phyloP scores from a whole-genome alignment of 192 early-diverging fungal species.

The Entomortierella chlamydospora region DNA sequence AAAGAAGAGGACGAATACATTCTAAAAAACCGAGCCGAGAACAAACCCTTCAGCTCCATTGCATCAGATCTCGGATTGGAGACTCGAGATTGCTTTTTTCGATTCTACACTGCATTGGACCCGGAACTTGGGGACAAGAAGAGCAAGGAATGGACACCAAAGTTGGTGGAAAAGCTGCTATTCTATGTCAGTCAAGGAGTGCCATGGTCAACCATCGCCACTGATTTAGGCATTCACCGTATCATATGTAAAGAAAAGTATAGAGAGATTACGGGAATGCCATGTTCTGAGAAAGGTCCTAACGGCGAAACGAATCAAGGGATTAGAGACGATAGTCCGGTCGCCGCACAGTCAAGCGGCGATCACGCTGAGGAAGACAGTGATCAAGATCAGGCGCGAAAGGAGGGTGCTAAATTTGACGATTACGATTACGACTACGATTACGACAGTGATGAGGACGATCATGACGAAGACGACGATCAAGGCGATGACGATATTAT shows the following conservation, averaged over 20 bases:
- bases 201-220: constrained; percentile 16
- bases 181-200: constrained; percentile 37
- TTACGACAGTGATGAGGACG: background rate
- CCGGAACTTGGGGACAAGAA: background rate
- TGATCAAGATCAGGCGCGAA: background rate
- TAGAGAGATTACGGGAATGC: constrained; percentile 1
- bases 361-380: background rate
- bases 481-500: constrained; percentile 6
- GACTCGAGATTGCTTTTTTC: background rate
- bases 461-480: background rate
- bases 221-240: constrained; percentile 19
- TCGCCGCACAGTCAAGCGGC: background rate
- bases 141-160: constrained; percentile 18
- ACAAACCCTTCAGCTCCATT: constrained; percentile 7
- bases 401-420: background rate
- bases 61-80: constrained; percentile 5
- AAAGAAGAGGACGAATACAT: constrained; percentile 28
- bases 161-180: constrained; percentile 9
- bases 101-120: constrained; percentile 11
- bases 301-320: background rate
- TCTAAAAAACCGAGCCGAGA: background rate
- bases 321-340: background rate
- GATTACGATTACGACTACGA: background rate
- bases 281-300: background rate
- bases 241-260: constrained; percentile 25